Conservation (phyloP, 208 protist species). For the Leishmania martiniquensis region DNA sequence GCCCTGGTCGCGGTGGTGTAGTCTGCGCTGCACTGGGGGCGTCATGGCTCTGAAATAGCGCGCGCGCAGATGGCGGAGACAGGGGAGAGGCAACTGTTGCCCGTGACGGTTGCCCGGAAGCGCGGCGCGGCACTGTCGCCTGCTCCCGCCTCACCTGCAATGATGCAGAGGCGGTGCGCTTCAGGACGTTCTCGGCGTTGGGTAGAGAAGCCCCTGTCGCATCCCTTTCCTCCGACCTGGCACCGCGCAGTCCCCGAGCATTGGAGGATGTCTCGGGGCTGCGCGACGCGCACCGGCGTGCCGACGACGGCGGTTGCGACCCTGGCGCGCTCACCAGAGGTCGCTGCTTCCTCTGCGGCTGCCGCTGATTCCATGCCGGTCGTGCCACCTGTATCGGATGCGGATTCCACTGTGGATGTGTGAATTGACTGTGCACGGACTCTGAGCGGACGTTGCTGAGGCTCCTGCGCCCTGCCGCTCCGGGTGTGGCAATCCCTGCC, state of each 20-base stretch:
- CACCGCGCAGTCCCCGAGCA: neutral
- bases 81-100: constrained; percentile 8
- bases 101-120: neutral
- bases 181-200: constrained; percentile 13
- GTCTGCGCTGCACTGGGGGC: constrained; percentile 7
- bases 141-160: constrained; percentile 5
- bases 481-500: neutral
- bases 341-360: constrained; percentile 45
- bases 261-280: constrained; percentile 13
- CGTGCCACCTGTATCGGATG: constrained; percentile 25
- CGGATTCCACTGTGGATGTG: constrained; percentile 38
- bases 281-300: constrained; percentile 14
- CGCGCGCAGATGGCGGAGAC: constrained; percentile 30
- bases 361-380: constrained; percentile 72
- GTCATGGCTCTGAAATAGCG: constrained; percentile 28
- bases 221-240: constrained; percentile 6
- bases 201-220: constrained; percentile 3
- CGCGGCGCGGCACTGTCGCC: constrained; percentile 1
- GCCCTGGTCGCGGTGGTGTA: neutral
- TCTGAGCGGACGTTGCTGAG: constrained; percentile 13
- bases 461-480: constrained; percentile 2
- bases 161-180: constrained; percentile 13
- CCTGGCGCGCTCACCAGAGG: constrained; percentile 58
- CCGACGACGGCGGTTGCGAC: constrained; percentile 17
- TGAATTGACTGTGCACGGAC: neutral